Base-by-base conservation (phyloP, 2,329 filamentous ascomycete genomes). In the Acarospora socialis region DNA sequence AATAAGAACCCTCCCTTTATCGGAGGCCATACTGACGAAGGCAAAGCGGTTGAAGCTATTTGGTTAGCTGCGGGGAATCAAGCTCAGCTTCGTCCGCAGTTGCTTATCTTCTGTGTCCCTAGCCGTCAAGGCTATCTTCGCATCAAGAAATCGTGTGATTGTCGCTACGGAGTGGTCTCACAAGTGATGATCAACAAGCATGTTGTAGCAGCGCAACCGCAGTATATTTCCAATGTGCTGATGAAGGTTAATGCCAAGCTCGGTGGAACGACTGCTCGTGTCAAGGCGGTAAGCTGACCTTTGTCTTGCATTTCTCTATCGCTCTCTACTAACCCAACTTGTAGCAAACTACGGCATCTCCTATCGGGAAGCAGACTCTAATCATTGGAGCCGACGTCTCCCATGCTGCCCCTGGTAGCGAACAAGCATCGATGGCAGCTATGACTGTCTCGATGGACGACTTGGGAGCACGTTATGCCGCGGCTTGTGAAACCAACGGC, bases 191-290 rank as follows among this genome's bases (percentile, higher is more conserved):
- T 84, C 42, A 61, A 65, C 2, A 58, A 59, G 0, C 78, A 92
- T 37, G 80, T 87, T 1, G 46, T 59, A 21, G 78, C 77, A 50
- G 71, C 70, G 10, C 72, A 79, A 14, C 67, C 68, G 0, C 90
- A 98, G 47, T 95, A 95, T 55, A 78, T 81, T 47, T 90, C 81
- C 1, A 98, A 98, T 40, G 83, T 98, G 0, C 70, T 75, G 41
- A 90, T 98, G 82, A 98, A 98, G 61, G 74, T 98, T 43, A 95
- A 98, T 46, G 80, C 82, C 3, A 98, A 98, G 61, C 68, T 98
- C 2, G 90, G 90, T 9, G 90, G 90, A 4, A 68, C 72, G 0
- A 94, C 83, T 1, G 3, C 12, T 12, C 21, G 7, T 24, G 30
- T 10, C n/a, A 12, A 29, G 16, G 13, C 18, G 26, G 12, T 31